Base-by-base conservation (phyloP, 139 green algal genomes). In the Micractinium sp. region DNA sequence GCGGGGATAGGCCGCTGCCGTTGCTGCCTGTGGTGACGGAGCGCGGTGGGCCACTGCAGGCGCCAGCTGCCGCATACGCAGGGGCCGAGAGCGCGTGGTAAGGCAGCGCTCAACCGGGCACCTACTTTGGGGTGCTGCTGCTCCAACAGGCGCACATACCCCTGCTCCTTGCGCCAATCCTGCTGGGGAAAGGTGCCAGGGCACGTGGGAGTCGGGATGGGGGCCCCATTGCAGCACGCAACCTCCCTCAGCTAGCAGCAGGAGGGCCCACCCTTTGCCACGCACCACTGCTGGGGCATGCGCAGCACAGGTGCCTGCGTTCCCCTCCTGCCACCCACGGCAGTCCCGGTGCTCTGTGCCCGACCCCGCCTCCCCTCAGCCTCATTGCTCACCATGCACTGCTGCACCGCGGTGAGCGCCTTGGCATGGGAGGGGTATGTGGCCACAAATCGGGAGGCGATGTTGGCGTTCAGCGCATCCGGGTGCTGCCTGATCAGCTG, bases 381-480 rank as follows among this genome's bases (percentile, higher is more conserved):
- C n/a, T 0, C 73, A 39, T n/a, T 23, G n/a, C 78, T 83, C 80
- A 85, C 80, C 53, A 69, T 53, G 27, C 80, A 85, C 53, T 85
- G 53, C 47, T 36, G 5, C 56, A 91, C 31, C 23, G 82, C 88
- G 0, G 69, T 53, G 16, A 66, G 88, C 38, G 71, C 88, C 81
- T 91, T 91, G 41, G 27, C 61, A 19, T 69, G 47, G 1, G 67
- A 86, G 18, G 74, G 81, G 63, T 89, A 85, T 29, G 81, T 76
- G n/a, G 81, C 81, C 3, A 91, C 25, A 53, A 91, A 91, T 33
- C 88, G 81, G 13, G 73, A 67, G 29, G 82, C 88, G 16, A 89
- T 86, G 81, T 91, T 85, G 56, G 47, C 75, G 27, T 77, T 77
- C 29, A 91, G 14, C 5, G 88, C 47, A 18, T 19, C 73, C 1